phyloP scores from a whole-genome alignment of 768 basidiomycete species.

The Suillus subalutaceus region DNA sequence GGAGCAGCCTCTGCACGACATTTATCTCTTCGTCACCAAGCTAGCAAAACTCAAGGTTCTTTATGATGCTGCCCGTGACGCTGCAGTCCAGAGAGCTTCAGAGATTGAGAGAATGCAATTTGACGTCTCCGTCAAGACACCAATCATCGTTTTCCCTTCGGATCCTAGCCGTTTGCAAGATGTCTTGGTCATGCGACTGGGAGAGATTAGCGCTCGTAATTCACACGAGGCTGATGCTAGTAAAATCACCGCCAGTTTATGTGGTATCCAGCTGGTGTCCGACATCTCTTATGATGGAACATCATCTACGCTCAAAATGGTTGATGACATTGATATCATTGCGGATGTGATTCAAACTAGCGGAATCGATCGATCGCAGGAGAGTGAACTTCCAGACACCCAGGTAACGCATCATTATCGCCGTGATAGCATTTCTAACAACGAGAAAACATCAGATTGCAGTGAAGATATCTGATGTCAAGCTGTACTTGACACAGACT shows the following conservation, averaged over 20 bases:
- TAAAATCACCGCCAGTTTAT: constrained; percentile 73
- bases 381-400: constrained; percentile 65
- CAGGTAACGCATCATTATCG: constrained; percentile 52
- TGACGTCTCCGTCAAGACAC: constrained; percentile 86
- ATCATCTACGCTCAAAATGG: constrained; percentile 72
- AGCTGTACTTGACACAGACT: constrained; percentile 77
- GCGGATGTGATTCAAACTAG: constrained; percentile 68
- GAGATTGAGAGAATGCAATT: constrained; percentile 95
- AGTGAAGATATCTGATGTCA: constrained; percentile 81
- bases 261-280: constrained; percentile 83
- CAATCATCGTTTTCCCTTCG: constrained; percentile 87
- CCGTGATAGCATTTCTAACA: constrained; percentile 12
- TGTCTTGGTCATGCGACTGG: constrained; percentile 78
- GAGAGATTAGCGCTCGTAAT: constrained; percentile 87
- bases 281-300: constrained; percentile 53
- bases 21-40: constrained; percentile 81
- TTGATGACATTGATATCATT: constrained; percentile 84
- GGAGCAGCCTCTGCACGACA: constrained; percentile 86
- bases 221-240: constrained; percentile 57
- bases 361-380: constrained; percentile 52
- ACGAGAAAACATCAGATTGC: constrained; percentile 49
- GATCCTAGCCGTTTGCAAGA: constrained; percentile 64
- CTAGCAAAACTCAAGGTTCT: constrained; percentile 90
- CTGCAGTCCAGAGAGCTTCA: constrained; percentile 89
- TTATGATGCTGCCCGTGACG: constrained; percentile 93